Evolutionary conservation across 305 asterid species (phyloP).

Genomic region (Vinca major): DNA sequence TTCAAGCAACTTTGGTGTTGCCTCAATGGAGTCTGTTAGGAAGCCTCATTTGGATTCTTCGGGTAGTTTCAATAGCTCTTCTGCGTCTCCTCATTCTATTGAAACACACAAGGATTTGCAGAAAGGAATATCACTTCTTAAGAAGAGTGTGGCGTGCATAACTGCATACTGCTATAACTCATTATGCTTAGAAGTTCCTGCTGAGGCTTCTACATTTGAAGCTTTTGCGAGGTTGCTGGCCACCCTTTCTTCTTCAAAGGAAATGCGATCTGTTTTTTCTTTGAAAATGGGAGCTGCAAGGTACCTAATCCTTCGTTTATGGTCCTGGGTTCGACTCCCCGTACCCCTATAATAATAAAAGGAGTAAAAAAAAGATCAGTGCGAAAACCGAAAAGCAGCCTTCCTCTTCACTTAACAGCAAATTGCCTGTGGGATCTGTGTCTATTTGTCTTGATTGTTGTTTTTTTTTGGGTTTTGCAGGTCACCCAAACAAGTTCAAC

Average conservation of each 20-base stretch:
- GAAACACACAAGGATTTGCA: constrained; percentile 92
- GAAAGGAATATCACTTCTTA: constrained; percentile 97
- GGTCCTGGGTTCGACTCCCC: no score
- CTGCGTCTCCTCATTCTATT: constrained; percentile 78
- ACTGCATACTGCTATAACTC: constrained; percentile 79
- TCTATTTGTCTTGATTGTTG: no score
- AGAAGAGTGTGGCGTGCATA: constrained; percentile 91
- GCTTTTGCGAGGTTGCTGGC: constrained; percentile 75
- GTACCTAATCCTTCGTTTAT: constrained; percentile 26
- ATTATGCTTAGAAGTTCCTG: constrained; percentile 65
- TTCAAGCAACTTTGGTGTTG: constrained; percentile 81
- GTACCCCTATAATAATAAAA: no score
- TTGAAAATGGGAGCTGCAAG: constrained; percentile 65
- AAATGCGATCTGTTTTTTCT: constrained; percentile 68
- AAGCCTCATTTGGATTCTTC: constrained; percentile 70
- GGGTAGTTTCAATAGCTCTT: constrained; percentile 60
- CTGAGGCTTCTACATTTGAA: constrained; percentile 85
- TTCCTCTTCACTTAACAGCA: no score
- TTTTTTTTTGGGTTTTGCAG: constrained; percentile 32
- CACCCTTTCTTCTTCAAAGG: constrained; percentile 89
- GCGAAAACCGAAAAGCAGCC: no score
- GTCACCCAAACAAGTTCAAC: constrained; percentile 63
- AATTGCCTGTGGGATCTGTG: no score
- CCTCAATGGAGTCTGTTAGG: constrained; percentile 89
- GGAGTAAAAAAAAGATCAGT: no score